Percentiles rank a stretch among this genome's conserved stretches.
phyloP scores from a whole-genome alignment of 306 rosid genomes.

The Inga laurina region DNA sequence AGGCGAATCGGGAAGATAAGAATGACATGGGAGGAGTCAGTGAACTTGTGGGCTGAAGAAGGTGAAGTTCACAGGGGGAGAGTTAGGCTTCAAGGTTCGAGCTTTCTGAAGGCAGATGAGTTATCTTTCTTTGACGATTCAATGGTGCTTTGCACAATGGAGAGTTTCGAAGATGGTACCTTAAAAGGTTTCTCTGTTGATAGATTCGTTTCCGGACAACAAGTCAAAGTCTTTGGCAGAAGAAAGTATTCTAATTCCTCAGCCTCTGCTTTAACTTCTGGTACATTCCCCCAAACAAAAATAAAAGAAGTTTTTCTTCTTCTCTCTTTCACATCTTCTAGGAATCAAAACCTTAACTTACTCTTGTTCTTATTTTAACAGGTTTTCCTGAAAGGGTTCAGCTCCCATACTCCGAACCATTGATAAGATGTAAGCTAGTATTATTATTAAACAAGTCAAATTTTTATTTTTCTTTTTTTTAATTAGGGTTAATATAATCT shows the following conservation, averaged over 20 bases:
- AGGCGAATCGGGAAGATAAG: conserved; percentile 84
- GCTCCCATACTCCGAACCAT: conserved; percentile 52
- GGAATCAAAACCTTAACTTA: conserved; percentile 15
- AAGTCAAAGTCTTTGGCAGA: conserved; percentile 92
- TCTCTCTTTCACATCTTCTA: conserved; percentile 24
- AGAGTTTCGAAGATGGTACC: conserved; percentile 84
- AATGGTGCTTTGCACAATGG: conserved; percentile 82
- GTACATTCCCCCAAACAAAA: conserved; percentile 31
- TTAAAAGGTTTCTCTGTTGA: conserved; percentile 83
- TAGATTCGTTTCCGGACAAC: conserved; percentile 83
- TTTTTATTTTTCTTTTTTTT: too few species aligned
- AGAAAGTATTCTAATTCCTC: conserved; percentile 58
- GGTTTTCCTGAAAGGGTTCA: conserved; percentile 58
- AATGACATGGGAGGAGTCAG: conserved; percentile 93
- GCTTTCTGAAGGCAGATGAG: conserved; percentile 80
- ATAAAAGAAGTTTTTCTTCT: background rate
- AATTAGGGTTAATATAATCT: too few species aligned
- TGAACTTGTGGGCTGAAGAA: conserved; percentile 90
- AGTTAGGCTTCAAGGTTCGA: conserved; percentile 61
- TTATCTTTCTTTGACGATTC: conserved; percentile 81
- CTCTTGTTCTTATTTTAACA: conserved; percentile 23
- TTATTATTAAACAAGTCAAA: background rate
- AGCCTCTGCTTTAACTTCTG: conserved; percentile 40
- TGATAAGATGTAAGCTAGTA: conserved; percentile 59
- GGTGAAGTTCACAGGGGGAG: conserved; percentile 77